Base-by-base conservation (phyloP, 2,329 filamentous ascomycete species). In the Metarhizium album region DNA sequence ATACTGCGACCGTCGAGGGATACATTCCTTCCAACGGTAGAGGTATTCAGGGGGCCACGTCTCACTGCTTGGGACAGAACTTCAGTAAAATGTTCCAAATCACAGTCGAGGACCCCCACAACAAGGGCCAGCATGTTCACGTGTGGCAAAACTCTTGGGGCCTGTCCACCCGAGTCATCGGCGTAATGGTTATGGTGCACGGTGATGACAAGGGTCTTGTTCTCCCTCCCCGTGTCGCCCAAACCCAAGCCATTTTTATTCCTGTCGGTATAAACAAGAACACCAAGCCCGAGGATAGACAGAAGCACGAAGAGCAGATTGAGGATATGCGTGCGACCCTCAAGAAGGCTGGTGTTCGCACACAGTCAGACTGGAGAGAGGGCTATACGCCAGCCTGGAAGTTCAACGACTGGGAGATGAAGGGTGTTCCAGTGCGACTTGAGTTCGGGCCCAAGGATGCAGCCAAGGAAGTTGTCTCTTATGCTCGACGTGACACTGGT, bases 71-170 rank as follows among this genome's bases (percentile, higher is more conserved):
- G 8, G 93, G 93, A 49, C 93, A 98, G 72, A 96, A 98, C 73
- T 98, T 98, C 73, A 90, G 86, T 68, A 96, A 94, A 73, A 98
- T 98, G 90, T 98, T 97, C 67, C 86, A 93, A 68, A 97, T 98
- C 67, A 95, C 86, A 0, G 89, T 98, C 29, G 91, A 98, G 69
- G 90, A 98, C 64, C 93, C 93, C 23, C 75, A 76, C 53, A 79
- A 93, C 67, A 86, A 87, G 71, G 86, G 87, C 57, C 78, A 84
- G 59, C 84, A 89, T 62, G 74, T 96, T 51, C 74, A 91, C 64
- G 90, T 97, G 52, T 97, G 91, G 90, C 93, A 98, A 69, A 98
- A 98, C 75, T 96, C 90, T 14, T 98, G 93, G 93, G 93, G 93
- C 70, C 80, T 98, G 54, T 97, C 91, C 1, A 98, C 93, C 50